phyloP scores from a whole-genome alignment of 208 protist species.

The Leptomonas pyrrhocoris region DNA sequence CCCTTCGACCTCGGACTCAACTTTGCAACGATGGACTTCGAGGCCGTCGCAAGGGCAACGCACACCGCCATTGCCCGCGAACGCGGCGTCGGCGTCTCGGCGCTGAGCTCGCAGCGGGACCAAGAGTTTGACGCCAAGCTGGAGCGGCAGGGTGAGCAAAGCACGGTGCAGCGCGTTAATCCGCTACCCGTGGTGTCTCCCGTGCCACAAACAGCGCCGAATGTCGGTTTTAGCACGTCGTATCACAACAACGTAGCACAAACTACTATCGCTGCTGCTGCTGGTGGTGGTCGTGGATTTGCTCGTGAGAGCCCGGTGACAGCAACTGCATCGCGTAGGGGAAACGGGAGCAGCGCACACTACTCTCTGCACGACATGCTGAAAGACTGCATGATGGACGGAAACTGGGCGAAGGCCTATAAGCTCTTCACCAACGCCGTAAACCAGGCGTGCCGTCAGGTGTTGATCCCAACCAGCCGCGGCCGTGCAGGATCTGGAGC shows the following conservation, averaged over 20 bases:
- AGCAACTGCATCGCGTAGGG: neutral
- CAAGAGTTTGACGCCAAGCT: constrained; percentile 9
- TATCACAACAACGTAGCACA: too few species aligned
- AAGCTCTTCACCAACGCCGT: constrained; percentile 59
- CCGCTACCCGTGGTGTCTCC: neutral
- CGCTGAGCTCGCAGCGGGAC: constrained; percentile 7
- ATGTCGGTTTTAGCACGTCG: neutral
- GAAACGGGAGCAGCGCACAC: neutral
- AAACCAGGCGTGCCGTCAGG: constrained; percentile 25
- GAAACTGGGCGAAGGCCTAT: constrained; percentile 63
- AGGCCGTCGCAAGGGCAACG: constrained; percentile 40
- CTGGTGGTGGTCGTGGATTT: neutral
- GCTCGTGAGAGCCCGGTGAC: neutral
- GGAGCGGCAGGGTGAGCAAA: neutral
- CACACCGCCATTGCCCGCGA: constrained; percentile 40
- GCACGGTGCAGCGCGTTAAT: neutral
- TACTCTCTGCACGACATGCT: constrained; percentile 68
- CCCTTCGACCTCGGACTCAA: constrained; percentile 50
- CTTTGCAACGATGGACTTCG: constrained; percentile 71
- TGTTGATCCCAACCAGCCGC: constrained; percentile 12
- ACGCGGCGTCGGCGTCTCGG: neutral
- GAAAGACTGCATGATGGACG: constrained; percentile 59
- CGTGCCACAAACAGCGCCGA: neutral
- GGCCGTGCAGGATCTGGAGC: neutral
- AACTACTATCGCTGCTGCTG: neutral